Evolutionary conservation across 306 rosid species (phyloP), one percentile per base, ranked within the genome.

Genomic region (Herpetospermum pedunculosum): DNA sequence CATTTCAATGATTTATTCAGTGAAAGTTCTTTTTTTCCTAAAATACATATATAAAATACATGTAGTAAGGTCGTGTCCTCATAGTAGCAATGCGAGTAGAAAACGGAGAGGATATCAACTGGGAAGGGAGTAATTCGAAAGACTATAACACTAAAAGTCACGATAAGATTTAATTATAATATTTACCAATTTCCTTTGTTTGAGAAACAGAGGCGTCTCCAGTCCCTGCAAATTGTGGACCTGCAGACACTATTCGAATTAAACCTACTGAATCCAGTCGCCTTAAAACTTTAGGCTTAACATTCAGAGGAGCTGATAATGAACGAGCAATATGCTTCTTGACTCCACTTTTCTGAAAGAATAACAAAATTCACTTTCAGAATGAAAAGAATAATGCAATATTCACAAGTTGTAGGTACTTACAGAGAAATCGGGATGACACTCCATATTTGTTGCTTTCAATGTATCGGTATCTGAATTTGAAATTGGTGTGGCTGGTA

Each of bases 211-310:
- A 79, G 73, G 78, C 60, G 52, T 79, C 79, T 73, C 78, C 82
- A 70, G 75, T 78, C 75, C 78, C 60, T 75, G 81, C 77, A 64
- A 74, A 69, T 64, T 74, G 86, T n/a, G 79, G 76, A 75, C 78
- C 81, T 41, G 87, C 88, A 19, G 97, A 89, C 76, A 92, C 87
- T 52, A 92, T 86, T 78, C 97, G 96, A 47, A 92, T 78, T 83
- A 88, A 74, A 52, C 93, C 71, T 82, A 82, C 86, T 47, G 96
- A 82, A 82, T 85, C 88, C 54, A 81, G 64, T 71, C 76, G 81
- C 87, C 83, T 86, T 75, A 85, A 78, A 69, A 77, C 83, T 79
- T 77, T 72, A 49, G 81, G 40, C 80, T 84, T 87, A 50, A 81
- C 74, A 70, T 85, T 77, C 75, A 83, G 87, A 48, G 97, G 97